These are phyloP conservation scores for Fraxinus nigra DNA, from an alignment of 305 asterid species.

Conservation along the genomic window DNA sequence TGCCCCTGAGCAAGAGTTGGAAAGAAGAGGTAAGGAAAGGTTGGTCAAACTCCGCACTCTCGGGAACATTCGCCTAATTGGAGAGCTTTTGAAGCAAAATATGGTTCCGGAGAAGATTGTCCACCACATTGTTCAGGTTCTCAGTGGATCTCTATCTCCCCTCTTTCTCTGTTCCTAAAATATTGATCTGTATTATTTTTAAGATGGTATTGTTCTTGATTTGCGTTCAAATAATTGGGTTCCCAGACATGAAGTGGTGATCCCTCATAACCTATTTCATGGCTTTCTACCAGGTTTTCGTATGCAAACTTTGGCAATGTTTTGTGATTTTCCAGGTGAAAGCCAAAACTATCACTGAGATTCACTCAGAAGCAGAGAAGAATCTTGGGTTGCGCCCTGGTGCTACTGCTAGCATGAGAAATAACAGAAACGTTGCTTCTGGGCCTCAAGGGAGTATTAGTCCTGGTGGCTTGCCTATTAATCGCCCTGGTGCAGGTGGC, in stretches of 20 bases:
- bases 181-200: not conserved
- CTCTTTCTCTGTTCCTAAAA: not conserved
- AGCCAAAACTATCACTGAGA: conserved; percentile 71
- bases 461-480: conserved; percentile 58
- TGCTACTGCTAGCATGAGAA: conserved; percentile 50
- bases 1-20: conserved; percentile 79
- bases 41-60: conserved; percentile 75
- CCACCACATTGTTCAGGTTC: conserved; percentile 94
- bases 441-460: conserved; percentile 46
- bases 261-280: conserved; percentile 18
- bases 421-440: conserved; percentile 39
- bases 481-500: conserved; percentile 71
- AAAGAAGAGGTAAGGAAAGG: conserved; percentile 81
- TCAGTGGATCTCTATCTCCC: conserved; percentile 9
- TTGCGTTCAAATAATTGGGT: conserved; percentile 81
- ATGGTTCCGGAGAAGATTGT: conserved; percentile 92
- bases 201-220: conserved; percentile 50
- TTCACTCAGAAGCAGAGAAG: conserved; percentile 76
- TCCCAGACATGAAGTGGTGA: conserved; percentile 92
- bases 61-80: conserved; percentile 92
- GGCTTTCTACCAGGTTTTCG: not conserved
- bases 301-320: conserved; percentile 14
- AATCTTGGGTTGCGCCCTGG: conserved; percentile 59
- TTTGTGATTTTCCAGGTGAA: conserved; percentile 49
- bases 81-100: conserved; percentile 93